Evolutionary conservation across 2,329 filamentous ascomycete species (phyloP).

Genomic region (Colletotrichum cordylinicola): DNA sequence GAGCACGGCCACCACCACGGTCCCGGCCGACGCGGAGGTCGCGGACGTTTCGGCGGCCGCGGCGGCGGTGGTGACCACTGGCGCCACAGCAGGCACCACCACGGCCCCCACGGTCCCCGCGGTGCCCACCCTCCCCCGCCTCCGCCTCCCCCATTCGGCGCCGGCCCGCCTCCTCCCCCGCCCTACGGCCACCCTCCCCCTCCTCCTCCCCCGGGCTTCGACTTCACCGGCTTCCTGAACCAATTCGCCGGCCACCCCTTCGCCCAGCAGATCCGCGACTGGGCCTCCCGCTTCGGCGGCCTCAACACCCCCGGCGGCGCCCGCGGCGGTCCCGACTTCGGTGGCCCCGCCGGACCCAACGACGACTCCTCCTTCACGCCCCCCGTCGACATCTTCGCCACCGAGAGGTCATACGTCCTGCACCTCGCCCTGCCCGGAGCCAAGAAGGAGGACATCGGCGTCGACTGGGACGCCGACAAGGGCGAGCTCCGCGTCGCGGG

Average conservation of each 20-base stretch:
- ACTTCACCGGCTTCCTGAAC: slow-evolving; percentile 42
- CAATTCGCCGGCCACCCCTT: slow-evolving; percentile 47
- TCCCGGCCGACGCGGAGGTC: slow-evolving; percentile 24
- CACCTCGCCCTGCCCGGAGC: slow-evolving; percentile 81
- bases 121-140: slow-evolving; percentile 25
- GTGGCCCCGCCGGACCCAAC: not conserved
- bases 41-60: slow-evolving; percentile 9
- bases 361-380: slow-evolving; percentile 59
- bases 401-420: slow-evolving; percentile 67
- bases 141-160: slow-evolving; percentile 29
- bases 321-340: slow-evolving; percentile 8
- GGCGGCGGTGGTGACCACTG: slow-evolving; percentile 6
- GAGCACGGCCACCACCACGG: slow-evolving; percentile 33
- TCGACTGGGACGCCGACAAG: slow-evolving; percentile 77
- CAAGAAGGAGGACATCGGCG: slow-evolving; percentile 77
- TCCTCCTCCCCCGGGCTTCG: slow-evolving; percentile 29
- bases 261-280: slow-evolving; percentile 46
- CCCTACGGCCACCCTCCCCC: slow-evolving; percentile 18
- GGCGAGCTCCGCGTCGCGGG: slow-evolving; percentile 71
- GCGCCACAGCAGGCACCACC: slow-evolving; percentile 8
- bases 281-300: slow-evolving; percentile 26
- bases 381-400: slow-evolving; percentile 79
- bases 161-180: slow-evolving; percentile 24
- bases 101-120: slow-evolving; percentile 6
- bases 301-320: not conserved